Conservation (phyloP, 345 rosid genomes). For the Lepidium didymum region DNA sequence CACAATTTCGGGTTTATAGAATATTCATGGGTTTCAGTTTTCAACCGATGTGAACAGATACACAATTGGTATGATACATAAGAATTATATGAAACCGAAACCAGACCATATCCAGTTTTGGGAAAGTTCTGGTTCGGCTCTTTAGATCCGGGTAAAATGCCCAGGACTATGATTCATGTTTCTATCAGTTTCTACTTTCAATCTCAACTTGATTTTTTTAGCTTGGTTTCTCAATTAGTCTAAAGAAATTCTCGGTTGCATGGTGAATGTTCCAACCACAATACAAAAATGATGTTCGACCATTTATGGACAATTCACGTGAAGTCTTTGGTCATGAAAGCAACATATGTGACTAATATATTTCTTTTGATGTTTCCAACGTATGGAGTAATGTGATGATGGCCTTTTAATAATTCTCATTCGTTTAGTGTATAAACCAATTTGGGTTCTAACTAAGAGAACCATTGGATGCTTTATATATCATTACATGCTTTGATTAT, state of each 20-base stretch:
- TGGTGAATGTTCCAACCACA: neutral
- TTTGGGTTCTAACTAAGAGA: conserved; percentile 3
- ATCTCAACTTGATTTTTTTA: neutral
- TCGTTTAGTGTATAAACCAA: neutral
- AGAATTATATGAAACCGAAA: no score
- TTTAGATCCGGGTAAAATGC: no score
- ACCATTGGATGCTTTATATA: conserved; percentile 16
- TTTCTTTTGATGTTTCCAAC: neutral
- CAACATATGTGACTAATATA: neutral
- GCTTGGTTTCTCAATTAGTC: neutral
- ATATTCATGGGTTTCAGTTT: no score
- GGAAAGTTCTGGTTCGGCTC: no score
- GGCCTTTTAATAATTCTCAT: neutral
- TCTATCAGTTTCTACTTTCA: neutral
- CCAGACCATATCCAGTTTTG: no score
- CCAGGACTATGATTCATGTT: neutral
- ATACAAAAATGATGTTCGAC: conserved; percentile 1
- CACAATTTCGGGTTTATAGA: no score
- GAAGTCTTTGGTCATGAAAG: conserved; percentile 3
- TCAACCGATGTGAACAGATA: no score
- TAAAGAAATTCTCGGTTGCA: neutral
- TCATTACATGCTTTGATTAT: conserved; percentile 3
- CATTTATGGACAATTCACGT: neutral
- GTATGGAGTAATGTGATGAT: neutral
- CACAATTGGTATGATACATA: no score